Conservation (phyloP, 2,329 filamentous ascomycete species). For the Penicillium sp. region DNA sequence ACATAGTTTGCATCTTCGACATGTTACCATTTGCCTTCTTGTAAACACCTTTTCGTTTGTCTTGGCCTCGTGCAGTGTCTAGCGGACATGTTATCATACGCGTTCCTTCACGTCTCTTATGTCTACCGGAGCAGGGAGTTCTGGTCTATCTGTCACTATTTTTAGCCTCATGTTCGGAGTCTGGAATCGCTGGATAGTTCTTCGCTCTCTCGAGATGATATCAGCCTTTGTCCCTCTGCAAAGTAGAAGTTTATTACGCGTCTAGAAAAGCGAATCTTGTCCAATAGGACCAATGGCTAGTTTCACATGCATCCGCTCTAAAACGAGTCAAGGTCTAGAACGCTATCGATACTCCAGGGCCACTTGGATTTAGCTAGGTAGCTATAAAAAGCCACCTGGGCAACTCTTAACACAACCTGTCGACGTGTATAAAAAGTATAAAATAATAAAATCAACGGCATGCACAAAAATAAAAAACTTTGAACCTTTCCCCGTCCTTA, state of each 20-base stretch:
- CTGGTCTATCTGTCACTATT: constrained; percentile 9
- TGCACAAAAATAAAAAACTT: background rate
- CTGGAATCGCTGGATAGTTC: background rate
- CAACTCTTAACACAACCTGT: no score
- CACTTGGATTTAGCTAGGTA: no score
- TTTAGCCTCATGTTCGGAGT: background rate
- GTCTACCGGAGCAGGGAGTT: constrained; percentile 21
- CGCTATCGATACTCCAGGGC: no score
- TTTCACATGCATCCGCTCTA: background rate
- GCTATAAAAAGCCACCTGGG: no score
- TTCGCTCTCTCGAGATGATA: background rate
- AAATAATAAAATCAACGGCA: no score
- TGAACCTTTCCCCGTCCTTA: no score
- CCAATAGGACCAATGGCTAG: no score
- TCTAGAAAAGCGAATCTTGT: no score
- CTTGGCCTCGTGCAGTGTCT: constrained; percentile 6
- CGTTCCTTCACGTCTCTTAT: constrained; percentile 25
- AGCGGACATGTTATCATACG: constrained; percentile 17
- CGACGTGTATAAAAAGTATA: no score
- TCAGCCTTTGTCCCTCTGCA: background rate
- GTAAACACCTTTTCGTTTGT: constrained; percentile 17
- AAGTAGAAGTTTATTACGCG: background rate
- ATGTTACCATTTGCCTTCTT: constrained; percentile 13
- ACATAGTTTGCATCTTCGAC: constrained; percentile 11
- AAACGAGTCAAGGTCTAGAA: no score